These are phyloP conservation scores for Cladosporium velox DNA, from an alignment of 2,329 filamentous ascomycete species.

Conservation along the genomic window DNA sequence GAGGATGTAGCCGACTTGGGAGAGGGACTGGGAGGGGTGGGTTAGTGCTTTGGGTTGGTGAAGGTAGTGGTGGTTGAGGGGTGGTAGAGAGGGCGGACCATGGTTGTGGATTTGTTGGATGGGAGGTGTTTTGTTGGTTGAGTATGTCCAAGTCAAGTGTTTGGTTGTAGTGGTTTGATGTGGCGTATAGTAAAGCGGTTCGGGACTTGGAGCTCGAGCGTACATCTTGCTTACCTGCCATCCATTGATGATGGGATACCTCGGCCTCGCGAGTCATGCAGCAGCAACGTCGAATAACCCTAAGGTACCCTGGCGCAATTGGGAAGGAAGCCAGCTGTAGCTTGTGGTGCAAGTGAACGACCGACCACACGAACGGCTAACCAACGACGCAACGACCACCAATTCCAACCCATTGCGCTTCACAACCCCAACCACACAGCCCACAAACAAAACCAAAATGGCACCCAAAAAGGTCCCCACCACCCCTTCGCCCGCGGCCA, in stretches of 20 bases:
- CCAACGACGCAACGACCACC: background rate
- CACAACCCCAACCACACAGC: background rate
- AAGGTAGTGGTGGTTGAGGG: background rate
- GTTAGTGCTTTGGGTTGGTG: conserved; percentile 3
- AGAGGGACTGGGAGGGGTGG: conserved; percentile 13
- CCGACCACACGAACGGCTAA: background rate
- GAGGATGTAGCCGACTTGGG: conserved; percentile 70
- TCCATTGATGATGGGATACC: background rate
- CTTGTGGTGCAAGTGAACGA: conserved; percentile 14
- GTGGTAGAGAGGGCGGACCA: background rate
- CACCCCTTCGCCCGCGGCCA: conserved; percentile 31
- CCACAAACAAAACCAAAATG: conserved; percentile 26
- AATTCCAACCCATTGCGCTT: background rate
- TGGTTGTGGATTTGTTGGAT: background rate
- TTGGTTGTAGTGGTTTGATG: background rate
- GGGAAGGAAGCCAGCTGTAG: conserved; percentile 18
- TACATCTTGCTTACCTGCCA: background rate
- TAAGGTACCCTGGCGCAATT: background rate
- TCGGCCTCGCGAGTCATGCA: conserved; percentile 12
- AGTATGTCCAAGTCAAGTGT: background rate
- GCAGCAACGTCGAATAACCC: background rate
- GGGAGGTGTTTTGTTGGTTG: background rate
- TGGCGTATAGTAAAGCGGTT: background rate
- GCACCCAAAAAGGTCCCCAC: conserved; percentile 32
- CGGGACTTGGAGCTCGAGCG: background rate